Evolutionary conservation across 176 grass and related monocot species (phyloP), one percentile per base, ranked within the genome.

Genomic region (Pontederia crassipes): DNA sequence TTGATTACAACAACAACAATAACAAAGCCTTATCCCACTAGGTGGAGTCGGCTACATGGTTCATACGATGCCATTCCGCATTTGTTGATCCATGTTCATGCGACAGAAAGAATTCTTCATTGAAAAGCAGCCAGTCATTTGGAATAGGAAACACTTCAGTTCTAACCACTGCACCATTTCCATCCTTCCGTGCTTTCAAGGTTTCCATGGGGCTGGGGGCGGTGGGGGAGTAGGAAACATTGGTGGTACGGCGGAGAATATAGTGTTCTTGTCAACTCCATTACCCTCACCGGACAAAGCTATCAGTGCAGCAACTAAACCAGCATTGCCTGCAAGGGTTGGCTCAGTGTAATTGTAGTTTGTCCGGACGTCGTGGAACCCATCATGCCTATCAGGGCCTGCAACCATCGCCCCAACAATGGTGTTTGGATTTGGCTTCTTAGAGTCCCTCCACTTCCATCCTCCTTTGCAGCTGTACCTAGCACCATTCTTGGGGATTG

Each of bases 361-460:
- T 8, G 63, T 51, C 12, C 63, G 63, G 51, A 66, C 20, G n/a
- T 66, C 63, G 12, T 14, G 45, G 48, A 66, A 66, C 48, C 48
- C 20, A 8, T 66, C 63, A 4, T 66, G 63, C 48, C 20, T 66
- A 32, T 66, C 63, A 29, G 63, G 63, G 12, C 63, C 63, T 0
- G 63, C 63, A 14, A 66, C 63, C 63, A 66, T 52, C 11, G 63
- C 63, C 11, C 63, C 63, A 3, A 5, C 0, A 8, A 66, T 66
- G 4, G 63, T 66, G 63, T 66, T 27, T 3, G 63, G 63, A 52
- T 66, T 66, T 9, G 63, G 63, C 63, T 52, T 66, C 48, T 28
- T 66, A 20, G 48, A 51, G 12, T 66, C 63, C 63, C 63, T 66
- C 63, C 63, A 66, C 48, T 66, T 66, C 63, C 63, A 66, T 52